phyloP scores from a whole-genome alignment of 1,284 basidiomycete species.

The Fistulinella cinereoalba region DNA sequence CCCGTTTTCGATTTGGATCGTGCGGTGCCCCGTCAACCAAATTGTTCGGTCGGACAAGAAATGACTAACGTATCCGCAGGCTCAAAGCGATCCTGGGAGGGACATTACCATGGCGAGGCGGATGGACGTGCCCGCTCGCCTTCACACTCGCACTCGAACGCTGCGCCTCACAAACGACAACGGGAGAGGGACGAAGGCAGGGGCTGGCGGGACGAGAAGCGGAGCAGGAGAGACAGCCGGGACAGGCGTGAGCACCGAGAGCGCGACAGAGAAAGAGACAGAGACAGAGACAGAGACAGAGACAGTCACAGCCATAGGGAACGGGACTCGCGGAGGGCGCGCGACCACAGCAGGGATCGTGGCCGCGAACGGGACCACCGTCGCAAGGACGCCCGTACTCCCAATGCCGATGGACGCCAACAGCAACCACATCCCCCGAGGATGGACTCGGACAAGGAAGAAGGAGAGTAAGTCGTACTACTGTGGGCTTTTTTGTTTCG shows the following conservation, averaged over 20 bases:
- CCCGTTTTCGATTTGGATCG: conserved; percentile 45
- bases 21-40: conserved; percentile 78
- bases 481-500: conserved; percentile 12
- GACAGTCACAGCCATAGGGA: conserved; percentile 9
- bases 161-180: conserved; percentile 44
- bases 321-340: conserved; percentile 32
- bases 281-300: conserved; percentile 9
- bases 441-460: conserved; percentile 61
- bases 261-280: conserved; percentile 8
- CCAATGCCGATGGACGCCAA: conserved; percentile 19
- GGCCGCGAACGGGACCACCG: conserved; percentile 33
- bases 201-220: conserved; percentile 39
- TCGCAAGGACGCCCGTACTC: conserved; percentile 30
- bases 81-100: conserved; percentile 74
- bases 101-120: conserved; percentile 44
- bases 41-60: conserved; percentile 42
- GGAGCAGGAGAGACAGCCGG: conserved; percentile 29
- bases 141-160: conserved; percentile 10
- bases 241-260: conserved; percentile 35
- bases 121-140: conserved; percentile 31
- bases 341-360: conserved; percentile 40
- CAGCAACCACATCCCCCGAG: conserved; percentile 19
- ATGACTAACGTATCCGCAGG: conserved; percentile 85
- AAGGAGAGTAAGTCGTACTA: conserved; percentile 71
- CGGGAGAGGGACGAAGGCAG: conserved; percentile 60